phyloP scores from a whole-genome alignment of 2,329 filamentous ascomycete genomes.

The Amphichorda felina region DNA sequence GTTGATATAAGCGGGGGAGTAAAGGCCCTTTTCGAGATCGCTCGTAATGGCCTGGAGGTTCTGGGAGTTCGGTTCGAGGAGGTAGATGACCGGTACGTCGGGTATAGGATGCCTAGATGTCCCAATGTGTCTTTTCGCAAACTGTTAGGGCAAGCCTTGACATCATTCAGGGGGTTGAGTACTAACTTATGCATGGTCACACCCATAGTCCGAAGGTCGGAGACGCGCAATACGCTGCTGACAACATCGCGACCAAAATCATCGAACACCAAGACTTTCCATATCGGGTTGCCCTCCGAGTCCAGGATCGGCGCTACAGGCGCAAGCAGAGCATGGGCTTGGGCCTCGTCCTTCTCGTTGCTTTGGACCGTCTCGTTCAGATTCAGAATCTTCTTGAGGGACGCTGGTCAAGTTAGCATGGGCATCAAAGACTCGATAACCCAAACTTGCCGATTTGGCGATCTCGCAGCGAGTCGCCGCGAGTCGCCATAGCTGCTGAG shows the following conservation, averaged over 20 bases:
- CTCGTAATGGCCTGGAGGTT: conserved; percentile 76
- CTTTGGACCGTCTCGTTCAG: conserved; percentile 64
- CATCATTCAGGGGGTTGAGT: background rate
- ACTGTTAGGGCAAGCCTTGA: conserved; percentile 10
- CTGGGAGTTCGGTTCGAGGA: conserved; percentile 75
- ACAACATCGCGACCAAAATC: conserved; percentile 87
- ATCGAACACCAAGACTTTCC: conserved; percentile 97
- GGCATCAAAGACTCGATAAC: background rate
- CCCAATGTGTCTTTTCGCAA: conserved; percentile 57
- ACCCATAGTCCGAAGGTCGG: conserved; percentile 85
- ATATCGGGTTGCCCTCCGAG: conserved; percentile 82
- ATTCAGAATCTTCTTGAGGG: conserved; percentile 92
- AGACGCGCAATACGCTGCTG: conserved; percentile 88
- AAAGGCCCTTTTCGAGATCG: conserved; percentile 78
- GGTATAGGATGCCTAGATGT: conserved; percentile 80
- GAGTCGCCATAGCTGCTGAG: conserved; percentile 28
- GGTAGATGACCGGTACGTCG: conserved; percentile 90
- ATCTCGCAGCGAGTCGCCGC: conserved; percentile 34
- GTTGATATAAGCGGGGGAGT: conserved; percentile 91
- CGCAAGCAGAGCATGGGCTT: conserved; percentile 51
- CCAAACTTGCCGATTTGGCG: conserved; percentile 32
- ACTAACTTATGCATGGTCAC: conserved; percentile 86
- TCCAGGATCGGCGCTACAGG: conserved; percentile 72
- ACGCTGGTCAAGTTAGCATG: conserved; percentile 39
- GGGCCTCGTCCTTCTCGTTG: conserved; percentile 49